Evolutionary conservation across 257 asterid species (phyloP).

Genomic region (Primulina eburnea): DNA sequence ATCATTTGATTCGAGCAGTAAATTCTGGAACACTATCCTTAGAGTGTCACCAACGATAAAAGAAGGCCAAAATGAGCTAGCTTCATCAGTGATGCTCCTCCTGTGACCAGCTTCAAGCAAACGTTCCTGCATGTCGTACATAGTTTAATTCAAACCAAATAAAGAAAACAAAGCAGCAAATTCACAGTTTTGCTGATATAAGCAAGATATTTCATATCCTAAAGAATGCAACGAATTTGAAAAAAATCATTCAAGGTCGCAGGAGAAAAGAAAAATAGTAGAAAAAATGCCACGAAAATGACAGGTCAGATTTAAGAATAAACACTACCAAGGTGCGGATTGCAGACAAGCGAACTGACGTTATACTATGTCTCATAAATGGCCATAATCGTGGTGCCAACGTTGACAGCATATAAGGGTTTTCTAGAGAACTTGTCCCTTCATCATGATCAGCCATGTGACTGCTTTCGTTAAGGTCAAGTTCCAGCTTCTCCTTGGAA

Average conservation of each 20-base stretch:
- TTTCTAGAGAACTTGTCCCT: slow-evolving; percentile 65
- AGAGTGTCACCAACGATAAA: slow-evolving; percentile 90
- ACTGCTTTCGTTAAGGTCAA: slow-evolving; percentile 81
- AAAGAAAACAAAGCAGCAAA: slow-evolving; percentile 15
- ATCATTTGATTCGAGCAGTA: slow-evolving; percentile 92
- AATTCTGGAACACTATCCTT: slow-evolving; percentile 95
- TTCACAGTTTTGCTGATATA: slow-evolving; percentile 13
- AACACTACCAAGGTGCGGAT: slow-evolving; percentile 87
- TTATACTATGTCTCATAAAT: slow-evolving; percentile 95
- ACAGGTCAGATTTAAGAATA: slow-evolving; percentile 14
- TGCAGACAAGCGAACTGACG: slow-evolving; percentile 95
- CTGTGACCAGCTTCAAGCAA: slow-evolving; percentile 90
- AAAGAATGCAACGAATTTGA: neutral
- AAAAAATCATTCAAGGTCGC: slow-evolving; percentile 1
- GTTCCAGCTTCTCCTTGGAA: slow-evolving; percentile 47
- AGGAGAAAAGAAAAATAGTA: slow-evolving; percentile 9
- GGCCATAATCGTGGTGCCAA: slow-evolving; percentile 99
- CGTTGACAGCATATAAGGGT: slow-evolving; percentile 72
- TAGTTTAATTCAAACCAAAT: slow-evolving; percentile 10
- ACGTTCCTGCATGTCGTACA: slow-evolving; percentile 71
- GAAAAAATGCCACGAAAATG: slow-evolving; percentile 14
- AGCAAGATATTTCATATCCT: neutral
- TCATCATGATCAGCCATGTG: slow-evolving; percentile 53
- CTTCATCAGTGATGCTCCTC: slow-evolving; percentile 57
- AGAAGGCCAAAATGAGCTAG: slow-evolving; percentile 93